Evolutionary conservation across 116 monocot genomes (phyloP), one percentile per base, ranked within the genome.

Genomic region (Papilionanthe hybrid): DNA sequence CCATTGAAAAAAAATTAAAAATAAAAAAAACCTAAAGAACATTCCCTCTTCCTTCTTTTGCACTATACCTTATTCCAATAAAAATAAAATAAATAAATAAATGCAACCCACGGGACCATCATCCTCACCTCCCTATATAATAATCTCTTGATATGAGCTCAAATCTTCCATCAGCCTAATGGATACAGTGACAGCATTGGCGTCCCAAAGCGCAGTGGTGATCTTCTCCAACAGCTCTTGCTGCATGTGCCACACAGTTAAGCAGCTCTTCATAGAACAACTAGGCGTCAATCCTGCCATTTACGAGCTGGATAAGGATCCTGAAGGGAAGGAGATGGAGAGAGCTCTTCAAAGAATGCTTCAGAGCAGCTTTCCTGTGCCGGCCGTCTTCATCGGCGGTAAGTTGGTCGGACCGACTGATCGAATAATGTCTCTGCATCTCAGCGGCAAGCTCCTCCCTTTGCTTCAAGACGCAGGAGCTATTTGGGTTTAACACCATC

Each of bases 191-290:
- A 81, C 9, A 29, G 79, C 23, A 27, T 49, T 91, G 68, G 86
- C 85, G 0, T 87, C 85, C 0, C 79, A 85, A 56, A 85, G 72
- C 22, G 85, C 89, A 0, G 91, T 87, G 47, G 91, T 91, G 63
- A 83, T 91, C 81, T 89, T 91, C 83, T 87, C 87, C 81, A 29
- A 63, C 55, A 86, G 89, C 48, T 85, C 91, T 0, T 91, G 91
- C 78, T 85, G 89, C 82, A 85, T 91, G 87, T 89, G 91, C 25
- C 83, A 89, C 84, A 81, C 87, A 11, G 78, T 91, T 7, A 83
- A 84, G 83, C 77, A 66, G 4, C 78, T 89, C 69, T 78, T 92
- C 73, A 72, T 60, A 28, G 84, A 44, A 8, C 12, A 89, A 18
- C 87, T 92, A 7, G 92, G 92, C 9, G 89, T 85, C 27, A 80